phyloP scores from a whole-genome alignment of 2,329 filamentous ascomycete species.

The Aspergillus novofumigatus region DNA sequence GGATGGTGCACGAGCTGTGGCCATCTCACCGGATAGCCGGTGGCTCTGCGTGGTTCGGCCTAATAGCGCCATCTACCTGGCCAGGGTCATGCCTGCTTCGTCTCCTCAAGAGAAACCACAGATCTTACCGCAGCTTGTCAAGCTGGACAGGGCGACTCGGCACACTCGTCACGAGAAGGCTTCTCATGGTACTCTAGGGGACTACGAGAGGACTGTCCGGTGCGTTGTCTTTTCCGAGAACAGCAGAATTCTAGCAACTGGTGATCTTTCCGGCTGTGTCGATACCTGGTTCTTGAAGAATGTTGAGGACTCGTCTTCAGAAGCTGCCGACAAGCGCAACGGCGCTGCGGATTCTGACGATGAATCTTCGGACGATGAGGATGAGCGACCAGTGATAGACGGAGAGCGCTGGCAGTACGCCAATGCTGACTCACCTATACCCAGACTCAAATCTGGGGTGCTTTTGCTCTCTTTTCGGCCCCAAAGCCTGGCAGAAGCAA shows the following conservation, averaged over 20 bases:
- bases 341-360: constrained; percentile 47
- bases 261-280: constrained; percentile 78
- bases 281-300: constrained; percentile 77
- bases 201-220: constrained; percentile 71
- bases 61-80: constrained; percentile 55
- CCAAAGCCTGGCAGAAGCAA: constrained; percentile 20
- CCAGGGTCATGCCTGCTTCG: constrained; percentile 43
- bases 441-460: constrained; percentile 62
- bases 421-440: constrained; percentile 64
- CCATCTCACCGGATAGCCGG: constrained; percentile 46
- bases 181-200: constrained; percentile 64
- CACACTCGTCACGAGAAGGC: constrained; percentile 40
- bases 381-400: constrained; percentile 47
- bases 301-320: constrained; percentile 38
- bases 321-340: constrained; percentile 35
- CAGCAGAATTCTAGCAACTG: constrained; percentile 71
- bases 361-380: constrained; percentile 47
- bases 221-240: constrained; percentile 75
- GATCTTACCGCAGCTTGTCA: constrained; percentile 41
- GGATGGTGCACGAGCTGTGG: constrained; percentile 64
- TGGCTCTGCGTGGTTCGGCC: constrained; percentile 53
- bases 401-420: constrained; percentile 72
- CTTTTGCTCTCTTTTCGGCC: constrained; percentile 65
- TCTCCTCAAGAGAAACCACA: constrained; percentile 41
- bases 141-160: constrained; percentile 36